phyloP scores from a whole-genome alignment of 257 asterid species.

The Nemophila menziesii region DNA sequence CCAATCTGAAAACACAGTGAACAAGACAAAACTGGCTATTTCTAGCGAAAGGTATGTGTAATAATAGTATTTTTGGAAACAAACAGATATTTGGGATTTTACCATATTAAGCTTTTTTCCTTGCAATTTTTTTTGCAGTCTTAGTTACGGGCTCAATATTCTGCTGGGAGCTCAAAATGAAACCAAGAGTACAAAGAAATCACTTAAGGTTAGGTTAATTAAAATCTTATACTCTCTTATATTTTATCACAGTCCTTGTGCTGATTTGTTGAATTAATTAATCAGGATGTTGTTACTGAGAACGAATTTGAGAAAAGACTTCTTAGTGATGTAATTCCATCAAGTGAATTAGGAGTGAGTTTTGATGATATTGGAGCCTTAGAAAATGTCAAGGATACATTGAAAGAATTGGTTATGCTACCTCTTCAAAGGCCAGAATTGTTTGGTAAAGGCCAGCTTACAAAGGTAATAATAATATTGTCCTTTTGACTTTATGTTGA shows the following conservation, averaged over 20 bases:
- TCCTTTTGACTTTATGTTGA: conserved; percentile 1
- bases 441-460: conserved; percentile 79
- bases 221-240: conserved; percentile 4
- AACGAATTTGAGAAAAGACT: conserved; percentile 81
- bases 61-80: not conserved
- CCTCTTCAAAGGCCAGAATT: conserved; percentile 84
- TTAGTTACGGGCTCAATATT: conserved; percentile 58
- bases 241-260: not conserved
- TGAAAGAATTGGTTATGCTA: conserved; percentile 85
- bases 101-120: conserved; percentile 5
- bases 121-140: conserved; percentile 31
- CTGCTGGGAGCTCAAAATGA: conserved; percentile 65
- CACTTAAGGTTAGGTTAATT: conserved; percentile 55
- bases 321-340: conserved; percentile 73
- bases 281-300: conserved; percentile 82
- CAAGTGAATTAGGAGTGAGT: conserved; percentile 78
- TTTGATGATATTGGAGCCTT: conserved; percentile 84
- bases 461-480: conserved; percentile 41
- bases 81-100: not conserved
- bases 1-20: conserved; percentile 29
- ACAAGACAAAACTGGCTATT: conserved; percentile 41
- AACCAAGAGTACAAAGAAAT: conserved; percentile 56
- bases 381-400: conserved; percentile 85
- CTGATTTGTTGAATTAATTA: conserved; percentile 18
- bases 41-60: conserved; percentile 46